Evolutionary conservation across 2,329 filamentous ascomycete genomes (phyloP), one percentile per base, ranked within the genome.

Genomic region (Xylariaceae sp.): DNA sequence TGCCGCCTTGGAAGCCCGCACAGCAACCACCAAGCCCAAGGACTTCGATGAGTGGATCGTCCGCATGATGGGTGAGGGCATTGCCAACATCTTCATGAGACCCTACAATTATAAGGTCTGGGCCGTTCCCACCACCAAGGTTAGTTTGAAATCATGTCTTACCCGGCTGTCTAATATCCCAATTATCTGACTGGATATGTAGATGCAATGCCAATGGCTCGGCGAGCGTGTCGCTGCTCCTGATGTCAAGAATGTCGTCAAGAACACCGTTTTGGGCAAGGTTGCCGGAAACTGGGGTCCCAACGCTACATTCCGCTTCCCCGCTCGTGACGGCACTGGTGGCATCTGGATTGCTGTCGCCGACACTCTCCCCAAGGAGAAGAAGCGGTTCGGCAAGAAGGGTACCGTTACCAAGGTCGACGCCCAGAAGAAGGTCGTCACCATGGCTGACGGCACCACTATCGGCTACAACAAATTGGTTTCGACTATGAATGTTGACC

Each of bases 31-130:
- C 56, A 97, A 97, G 79, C 93, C 93, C 61, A 86, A 91, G 77
- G 79, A 94, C 75, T 98, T 98, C 62, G 93, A 98, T 65, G 90
- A 98, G 76, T 97, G 91, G 91, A 97, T 97, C 64, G 68, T 97
- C 61, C 84, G 93, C 63, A 94, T 86, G 76, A 91, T 86, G 74
- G 93, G 93, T 62, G 75, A 81, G 60, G 92, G 92, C 60, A 79
- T 98, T 63, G 92, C 91, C 57, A 83, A 98, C 68, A 79, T 92
- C 60, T 98, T 98, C 81, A 98, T 98, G 93, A 81, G 93, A 62
- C 93, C 93, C 44, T 98, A 98, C 80, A 98, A 98, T 82, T 98
- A 85, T 84, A 98, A 98, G 77, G 93, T 98, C 67, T 98, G 93
- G 93, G 93, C 93, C 53, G 92, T 97, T 61, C 93, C 93, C 48